phyloP scores from a whole-genome alignment of 352 stramenopile genomes.

The Globisporangium sylvaticum region DNA sequence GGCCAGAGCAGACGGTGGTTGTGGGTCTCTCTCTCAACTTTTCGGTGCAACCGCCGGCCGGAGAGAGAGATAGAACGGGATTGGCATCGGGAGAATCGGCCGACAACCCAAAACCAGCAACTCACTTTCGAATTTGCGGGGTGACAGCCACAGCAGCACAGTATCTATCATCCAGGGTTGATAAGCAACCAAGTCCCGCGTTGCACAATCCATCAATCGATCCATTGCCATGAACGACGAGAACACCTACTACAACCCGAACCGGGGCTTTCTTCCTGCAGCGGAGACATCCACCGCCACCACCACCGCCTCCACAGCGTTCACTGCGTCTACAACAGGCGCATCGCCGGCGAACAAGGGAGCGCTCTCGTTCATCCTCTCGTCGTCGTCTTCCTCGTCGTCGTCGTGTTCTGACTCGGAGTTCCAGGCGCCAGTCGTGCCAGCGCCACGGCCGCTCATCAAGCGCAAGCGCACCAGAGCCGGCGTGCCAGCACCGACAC shows the following conservation, averaged over 20 bases:
- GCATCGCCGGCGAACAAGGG: not conserved
- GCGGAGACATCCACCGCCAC: not conserved
- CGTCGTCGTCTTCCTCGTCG: conserved; percentile 1
- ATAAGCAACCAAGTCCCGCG: not conserved
- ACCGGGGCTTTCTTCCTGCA: not conserved
- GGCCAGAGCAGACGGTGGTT: not conserved
- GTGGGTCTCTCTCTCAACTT: not conserved
- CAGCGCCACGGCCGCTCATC: not conserved
- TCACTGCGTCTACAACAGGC: not conserved
- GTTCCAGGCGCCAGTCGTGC: conserved; percentile 6
- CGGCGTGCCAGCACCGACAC: not conserved
- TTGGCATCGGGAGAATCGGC: not conserved
- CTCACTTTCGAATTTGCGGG: conserved; percentile 3
- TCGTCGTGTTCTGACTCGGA: conserved; percentile 1
- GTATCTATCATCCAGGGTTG: not conserved
- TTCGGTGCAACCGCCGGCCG: not conserved
- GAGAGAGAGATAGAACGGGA: not conserved
- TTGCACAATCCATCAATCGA: not conserved
- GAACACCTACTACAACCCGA: conserved; percentile 6
- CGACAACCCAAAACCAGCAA: not conserved
- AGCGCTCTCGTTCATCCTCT: conserved; percentile 12
- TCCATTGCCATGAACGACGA: conserved; percentile 1
- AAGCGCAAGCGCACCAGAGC: conserved; percentile 3
- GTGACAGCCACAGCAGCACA: not conserved
- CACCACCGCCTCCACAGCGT: not conserved